phyloP scores from a whole-genome alignment of 192 early-diverging fungal genomes.

The Backusella sp. region DNA sequence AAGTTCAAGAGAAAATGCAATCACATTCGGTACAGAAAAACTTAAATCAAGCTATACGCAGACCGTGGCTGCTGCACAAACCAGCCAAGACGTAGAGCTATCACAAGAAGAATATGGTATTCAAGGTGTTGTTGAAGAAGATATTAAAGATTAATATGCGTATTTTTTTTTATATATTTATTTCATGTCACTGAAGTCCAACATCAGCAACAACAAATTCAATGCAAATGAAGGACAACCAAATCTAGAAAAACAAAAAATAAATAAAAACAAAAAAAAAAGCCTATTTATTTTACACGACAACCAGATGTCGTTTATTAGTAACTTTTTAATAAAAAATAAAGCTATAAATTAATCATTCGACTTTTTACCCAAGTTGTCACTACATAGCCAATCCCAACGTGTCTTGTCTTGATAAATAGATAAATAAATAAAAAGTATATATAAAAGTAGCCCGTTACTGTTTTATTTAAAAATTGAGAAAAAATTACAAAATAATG shows the following conservation, averaged over 20 bases:
- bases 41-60: background rate
- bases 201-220: background rate
- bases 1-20: background rate
- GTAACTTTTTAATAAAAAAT: no score
- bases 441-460: no score
- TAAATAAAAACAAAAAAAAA: background rate
- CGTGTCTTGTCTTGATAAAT: no score
- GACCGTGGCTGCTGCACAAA: background rate
- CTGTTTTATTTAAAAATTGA: no score
- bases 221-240: background rate
- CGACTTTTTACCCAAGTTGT: no score
- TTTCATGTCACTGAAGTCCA: background rate
- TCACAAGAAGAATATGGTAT: background rate
- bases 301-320: no score
- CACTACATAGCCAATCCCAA: no score
- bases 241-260: background rate
- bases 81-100: background rate
- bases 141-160: background rate
- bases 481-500: no score
- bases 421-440: no score
- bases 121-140: background rate
- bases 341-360: no score
- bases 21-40: background rate
- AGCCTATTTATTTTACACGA: no score
- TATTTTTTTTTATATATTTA: background rate